Evolutionary conservation across 306 rosid species (phyloP), one percentile per base, ranked within the genome.

Genomic region (Cercis canadensis): DNA sequence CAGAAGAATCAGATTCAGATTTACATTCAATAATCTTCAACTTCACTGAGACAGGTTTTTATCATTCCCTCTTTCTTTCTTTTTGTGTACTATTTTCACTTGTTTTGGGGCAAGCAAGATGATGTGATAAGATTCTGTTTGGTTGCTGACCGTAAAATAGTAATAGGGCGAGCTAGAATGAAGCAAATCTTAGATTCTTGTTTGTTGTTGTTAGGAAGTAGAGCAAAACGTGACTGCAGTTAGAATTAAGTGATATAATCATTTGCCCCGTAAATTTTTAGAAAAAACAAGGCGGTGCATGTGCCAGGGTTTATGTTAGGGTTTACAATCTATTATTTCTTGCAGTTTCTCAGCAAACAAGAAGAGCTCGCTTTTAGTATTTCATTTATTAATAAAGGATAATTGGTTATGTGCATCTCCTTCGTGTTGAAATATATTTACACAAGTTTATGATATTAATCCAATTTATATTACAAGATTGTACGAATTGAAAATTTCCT

Each of bases 1-100:
- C 92, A 79, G 90, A 75, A 57, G 82, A 62, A 71, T 78, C 83
- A 12, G 72, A 39, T 82, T 84, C 75, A 43, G 77, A 70, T 78
- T 78, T 55, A 39, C 85, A 73, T 82, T 84, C 81, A 32, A 5
- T 39, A 29, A 70, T 40, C 75, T 75, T 71, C 73, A n/a, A 49
- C 73, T 41, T 52, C n/a, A n/a, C 53, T 8, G 24, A 0, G 58
- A 33, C 73, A 75, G 88, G 96, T 89, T 36, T 49, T 50, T 60
- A 0, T 45, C 44, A 16, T 49, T 36, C 14, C 1, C 45, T 29
- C 7, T 33, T 65, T 44, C 21, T 36, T 73, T 73, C 37, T 60
- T 47, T 32, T 46, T 50, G 4, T 21, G 3, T 33, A 1, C 11
- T 34, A 5, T 5, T 39, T 2, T 61, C 7, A 4, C 2, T 58